A percentile compares a stretch with the other conserved stretches of the same genome.
Evolutionary conservation across 805 yeast species (phyloP).

Genomic region (Candida multigemmis): DNA sequence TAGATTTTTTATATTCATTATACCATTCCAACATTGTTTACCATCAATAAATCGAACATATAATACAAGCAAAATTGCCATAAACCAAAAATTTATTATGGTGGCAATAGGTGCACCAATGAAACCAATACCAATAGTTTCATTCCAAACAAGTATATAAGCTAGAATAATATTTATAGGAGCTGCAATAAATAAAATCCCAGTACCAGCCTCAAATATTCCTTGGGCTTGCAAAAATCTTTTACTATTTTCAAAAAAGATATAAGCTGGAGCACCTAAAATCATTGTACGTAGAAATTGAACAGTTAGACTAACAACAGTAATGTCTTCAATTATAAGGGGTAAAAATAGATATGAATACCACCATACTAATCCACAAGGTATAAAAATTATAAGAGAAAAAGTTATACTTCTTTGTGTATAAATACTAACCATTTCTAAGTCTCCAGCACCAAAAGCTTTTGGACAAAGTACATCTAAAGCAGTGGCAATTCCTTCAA

Average conservation of each 20-base stretch:
- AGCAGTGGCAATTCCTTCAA: constrained; percentile 39
- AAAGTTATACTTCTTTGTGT: constrained; percentile 31
- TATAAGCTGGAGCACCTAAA: constrained; percentile 34
- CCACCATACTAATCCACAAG: constrained; percentile 35
- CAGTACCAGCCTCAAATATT: constrained; percentile 38
- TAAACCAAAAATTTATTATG: constrained; percentile 32
- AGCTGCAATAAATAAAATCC: constrained; percentile 30
- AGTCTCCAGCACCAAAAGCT: constrained; percentile 36
- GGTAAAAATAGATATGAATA: constrained; percentile 16
- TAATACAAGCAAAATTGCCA: constrained; percentile 24
- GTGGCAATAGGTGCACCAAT: constrained; percentile 37
- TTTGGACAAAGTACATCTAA: constrained; percentile 37
- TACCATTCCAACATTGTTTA: constrained; percentile 61
- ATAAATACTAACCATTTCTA: constrained; percentile 22
- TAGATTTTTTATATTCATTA: constrained; percentile 25
- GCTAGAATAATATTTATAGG: constrained; percentile 31
- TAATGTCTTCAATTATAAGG: constrained; percentile 20
- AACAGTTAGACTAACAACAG: constrained; percentile 25
- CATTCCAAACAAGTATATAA: constrained; percentile 35
- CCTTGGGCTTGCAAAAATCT: constrained; percentile 38
- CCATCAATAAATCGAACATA: constrained; percentile 50
- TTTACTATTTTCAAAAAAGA: constrained; percentile 31
- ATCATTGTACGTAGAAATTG: constrained; percentile 24
- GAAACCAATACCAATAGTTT: constrained; percentile 29
- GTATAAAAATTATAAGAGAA: constrained; percentile 24